These are phyloP conservation scores for Talaromyces nanjingensis DNA, from an alignment of 495 filamentous ascomycete genomes.

Conservation along the genomic window DNA sequence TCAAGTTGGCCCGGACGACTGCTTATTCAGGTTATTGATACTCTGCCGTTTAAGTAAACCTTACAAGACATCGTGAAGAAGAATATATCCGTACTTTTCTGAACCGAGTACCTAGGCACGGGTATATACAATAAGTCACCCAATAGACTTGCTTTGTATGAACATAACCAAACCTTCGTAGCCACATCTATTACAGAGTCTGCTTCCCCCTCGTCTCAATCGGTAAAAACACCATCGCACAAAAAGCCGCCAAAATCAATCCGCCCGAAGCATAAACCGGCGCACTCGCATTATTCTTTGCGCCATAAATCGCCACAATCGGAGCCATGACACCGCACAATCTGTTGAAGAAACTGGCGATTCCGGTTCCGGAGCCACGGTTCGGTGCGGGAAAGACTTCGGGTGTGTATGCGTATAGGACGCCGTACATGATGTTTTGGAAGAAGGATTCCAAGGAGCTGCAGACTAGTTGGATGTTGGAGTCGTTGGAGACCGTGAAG, in stretches of 20 bases:
- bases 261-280: constrained; percentile 48
- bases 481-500: constrained; percentile 45
- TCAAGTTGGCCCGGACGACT: no score
- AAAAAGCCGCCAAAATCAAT: constrained; percentile 43
- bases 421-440: constrained; percentile 60
- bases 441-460: constrained; percentile 50
- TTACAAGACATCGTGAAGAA: no score
- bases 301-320: constrained; percentile 47
- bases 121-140: background rate
- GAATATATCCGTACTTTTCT: background rate
- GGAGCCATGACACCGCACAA: constrained; percentile 52
- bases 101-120: background rate
- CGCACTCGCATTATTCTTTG: constrained; percentile 31
- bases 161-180: no score
- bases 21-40: no score
- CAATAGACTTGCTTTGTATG: background rate
- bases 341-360: constrained; percentile 50
- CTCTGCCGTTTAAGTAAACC: no score
- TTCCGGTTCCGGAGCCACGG: constrained; percentile 52
- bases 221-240: constrained; percentile 44
- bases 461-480: constrained; percentile 45
- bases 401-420: constrained; percentile 55
- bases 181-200: constrained; percentile 25
- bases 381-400: constrained; percentile 55
- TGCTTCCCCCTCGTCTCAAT: constrained; percentile 49